Conservation (phyloP, 1,139 yeast genomes). For the Lodderomyces jiufengensis region DNA sequence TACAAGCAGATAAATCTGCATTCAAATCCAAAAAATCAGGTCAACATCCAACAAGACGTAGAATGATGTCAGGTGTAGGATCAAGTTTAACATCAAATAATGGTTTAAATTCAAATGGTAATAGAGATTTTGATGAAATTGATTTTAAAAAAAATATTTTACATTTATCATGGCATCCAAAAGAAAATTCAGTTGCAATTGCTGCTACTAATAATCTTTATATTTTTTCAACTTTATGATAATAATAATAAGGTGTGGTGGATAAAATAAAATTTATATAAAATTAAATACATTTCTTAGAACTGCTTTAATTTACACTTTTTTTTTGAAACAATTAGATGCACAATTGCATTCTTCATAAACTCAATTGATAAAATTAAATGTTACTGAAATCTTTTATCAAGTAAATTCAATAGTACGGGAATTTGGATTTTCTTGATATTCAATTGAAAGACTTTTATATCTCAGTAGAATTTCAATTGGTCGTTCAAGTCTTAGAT, state of each 20-base stretch:
- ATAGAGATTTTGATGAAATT: constrained; percentile 71
- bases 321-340: too few relatives aligned
- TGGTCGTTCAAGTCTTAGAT: too few relatives aligned
- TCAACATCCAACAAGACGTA: constrained; percentile 35
- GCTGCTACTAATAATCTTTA: constrained; percentile 96
- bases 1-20: constrained; percentile 98
- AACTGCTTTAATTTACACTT: neutral
- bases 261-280: neutral
- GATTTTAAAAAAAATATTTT: constrained; percentile 93
- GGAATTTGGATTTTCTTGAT: too few relatives aligned
- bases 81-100: constrained; percentile 16
- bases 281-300: too few relatives aligned
- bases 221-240: constrained; percentile 63
- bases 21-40: constrained; percentile 72
- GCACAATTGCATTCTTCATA: too few relatives aligned
- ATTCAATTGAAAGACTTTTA: too few relatives aligned
- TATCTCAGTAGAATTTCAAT: too few relatives aligned
- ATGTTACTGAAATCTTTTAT: too few relatives aligned
- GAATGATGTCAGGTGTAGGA: constrained; percentile 47
- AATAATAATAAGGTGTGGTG: neutral
- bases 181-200: constrained; percentile 93
- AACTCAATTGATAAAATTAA: too few relatives aligned
- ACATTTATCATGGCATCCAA: constrained; percentile 98
- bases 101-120: constrained; percentile 15
- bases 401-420: too few relatives aligned